phyloP scores from a whole-genome alignment of 768 basidiomycete genomes.

The Lactifluus hygrophoroides region DNA sequence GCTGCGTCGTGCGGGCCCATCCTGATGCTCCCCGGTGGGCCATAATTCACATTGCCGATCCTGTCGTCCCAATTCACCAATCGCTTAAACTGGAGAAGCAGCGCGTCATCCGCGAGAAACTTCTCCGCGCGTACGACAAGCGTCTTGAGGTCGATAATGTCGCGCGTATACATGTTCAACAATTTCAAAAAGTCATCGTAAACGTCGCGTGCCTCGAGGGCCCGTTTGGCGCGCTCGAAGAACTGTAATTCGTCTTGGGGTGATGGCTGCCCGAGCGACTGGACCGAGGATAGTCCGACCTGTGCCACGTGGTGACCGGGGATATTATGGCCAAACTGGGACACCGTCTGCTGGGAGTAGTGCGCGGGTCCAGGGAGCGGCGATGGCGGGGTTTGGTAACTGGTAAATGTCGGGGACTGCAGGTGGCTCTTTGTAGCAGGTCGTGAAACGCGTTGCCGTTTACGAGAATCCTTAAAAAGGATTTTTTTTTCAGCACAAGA shows the following conservation, averaged over 20 bases:
- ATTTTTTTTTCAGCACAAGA: not conserved
- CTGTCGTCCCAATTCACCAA: conserved; percentile 74
- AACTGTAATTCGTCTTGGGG: conserved; percentile 77
- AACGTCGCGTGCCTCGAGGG: conserved; percentile 62
- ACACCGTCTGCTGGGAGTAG: conserved; percentile 7
- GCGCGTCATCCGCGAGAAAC: conserved; percentile 75
- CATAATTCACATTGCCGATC: conserved; percentile 50
- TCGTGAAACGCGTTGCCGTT: conserved; percentile 16
- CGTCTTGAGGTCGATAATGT: conserved; percentile 79
- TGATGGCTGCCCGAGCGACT: conserved; percentile 16
- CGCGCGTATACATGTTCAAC: conserved; percentile 81
- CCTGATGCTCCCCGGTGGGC: conserved; percentile 71
- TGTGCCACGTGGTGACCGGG: conserved; percentile 15
- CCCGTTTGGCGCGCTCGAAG: conserved; percentile 87
- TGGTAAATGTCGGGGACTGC: conserved; percentile 20
- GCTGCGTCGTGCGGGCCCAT: conserved; percentile 70
- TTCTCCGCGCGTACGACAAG: conserved; percentile 73
- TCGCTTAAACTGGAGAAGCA: conserved; percentile 79
- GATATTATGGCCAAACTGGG: conserved; percentile 7
- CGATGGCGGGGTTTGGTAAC: conserved; percentile 16
- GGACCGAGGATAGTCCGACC: conserved; percentile 7
- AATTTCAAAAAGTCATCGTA: conserved; percentile 96
- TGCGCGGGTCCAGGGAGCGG: conserved; percentile 16
- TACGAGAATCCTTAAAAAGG: conserved; percentile 15
- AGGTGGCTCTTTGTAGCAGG: conserved; percentile 14